Conservation (phyloP, 2,329 filamentous ascomycete species). For the Penicillium nordicum region DNA sequence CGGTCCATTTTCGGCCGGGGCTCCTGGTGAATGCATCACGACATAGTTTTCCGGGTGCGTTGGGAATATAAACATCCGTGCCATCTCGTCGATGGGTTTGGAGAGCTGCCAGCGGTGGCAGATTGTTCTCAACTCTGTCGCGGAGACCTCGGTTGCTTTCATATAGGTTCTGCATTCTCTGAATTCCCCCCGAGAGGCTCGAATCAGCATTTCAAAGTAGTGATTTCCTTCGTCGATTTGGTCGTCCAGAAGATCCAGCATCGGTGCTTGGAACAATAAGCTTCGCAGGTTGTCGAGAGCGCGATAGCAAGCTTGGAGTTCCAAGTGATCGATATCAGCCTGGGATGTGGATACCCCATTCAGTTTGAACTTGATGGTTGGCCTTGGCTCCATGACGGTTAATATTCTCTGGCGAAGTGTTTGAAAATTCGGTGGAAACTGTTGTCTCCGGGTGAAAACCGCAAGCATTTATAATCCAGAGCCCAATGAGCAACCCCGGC, state of each 20-base stretch:
- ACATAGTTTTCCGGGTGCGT: conserved; percentile 4
- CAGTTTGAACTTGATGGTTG: conserved; percentile 1
- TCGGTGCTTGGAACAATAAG: conserved; percentile 1
- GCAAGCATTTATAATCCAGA: background rate
- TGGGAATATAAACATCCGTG: background rate
- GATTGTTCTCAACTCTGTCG: background rate
- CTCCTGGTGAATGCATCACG: conserved; percentile 1
- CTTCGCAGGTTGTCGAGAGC: conserved; percentile 2
- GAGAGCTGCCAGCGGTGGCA: conserved; percentile 1
- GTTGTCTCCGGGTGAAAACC: background rate
- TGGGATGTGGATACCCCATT: background rate
- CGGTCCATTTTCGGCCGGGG: background rate
- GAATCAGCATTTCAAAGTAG: conserved; percentile 4
- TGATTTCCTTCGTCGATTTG: conserved; percentile 3
- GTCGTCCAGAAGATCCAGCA: background rate
- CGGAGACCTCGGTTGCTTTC: background rate
- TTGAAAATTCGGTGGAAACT: background rate
- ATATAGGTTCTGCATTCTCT: conserved; percentile 1
- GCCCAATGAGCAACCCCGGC: background rate
- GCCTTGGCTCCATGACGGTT: background rate
- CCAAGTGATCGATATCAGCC: background rate
- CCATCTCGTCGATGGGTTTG: conserved; percentile 1
- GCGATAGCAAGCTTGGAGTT: conserved; percentile 3
- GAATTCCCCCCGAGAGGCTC: background rate
- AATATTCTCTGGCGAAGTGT: background rate